Conservation (phyloP, 345 rosid genomes). For the Diplotaxis tenuifolia region DNA sequence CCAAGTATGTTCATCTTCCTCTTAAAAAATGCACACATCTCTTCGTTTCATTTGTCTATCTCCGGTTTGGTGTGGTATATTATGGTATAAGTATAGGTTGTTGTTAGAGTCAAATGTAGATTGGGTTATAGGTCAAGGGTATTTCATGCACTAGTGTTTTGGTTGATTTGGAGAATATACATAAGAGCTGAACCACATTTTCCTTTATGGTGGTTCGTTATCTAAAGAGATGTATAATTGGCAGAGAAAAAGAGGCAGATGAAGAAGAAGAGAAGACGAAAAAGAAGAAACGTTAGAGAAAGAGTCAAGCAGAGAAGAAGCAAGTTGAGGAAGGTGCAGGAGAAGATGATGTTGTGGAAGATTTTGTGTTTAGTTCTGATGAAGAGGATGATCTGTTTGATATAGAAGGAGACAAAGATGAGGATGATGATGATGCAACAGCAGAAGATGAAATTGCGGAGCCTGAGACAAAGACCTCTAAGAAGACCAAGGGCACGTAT, state of each 20-base stretch:
- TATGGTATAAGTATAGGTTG: not conserved
- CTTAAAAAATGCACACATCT: not conserved
- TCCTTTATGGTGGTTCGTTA: not conserved
- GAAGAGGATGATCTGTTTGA: slow-evolving; percentile 49
- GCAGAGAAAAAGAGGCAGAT: slow-evolving; percentile 47
- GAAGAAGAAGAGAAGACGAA: slow-evolving; percentile 47
- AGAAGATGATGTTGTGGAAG: slow-evolving; percentile 89
- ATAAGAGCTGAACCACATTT: not conserved
- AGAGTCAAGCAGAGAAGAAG: slow-evolving; percentile 37
- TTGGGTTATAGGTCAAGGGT: not conserved
- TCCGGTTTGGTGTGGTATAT: not conserved
- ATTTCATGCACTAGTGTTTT: not conserved
- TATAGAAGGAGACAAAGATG: slow-evolving; percentile 38
- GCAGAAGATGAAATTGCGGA: slow-evolving; percentile 28
- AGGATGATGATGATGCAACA: slow-evolving; percentile 34
- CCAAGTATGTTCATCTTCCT: slow-evolving; percentile 49
- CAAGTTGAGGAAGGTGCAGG: slow-evolving; percentile 37
- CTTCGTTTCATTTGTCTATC: not conserved
- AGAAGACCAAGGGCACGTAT: slow-evolving; percentile 32
- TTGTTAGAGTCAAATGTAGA: not conserved
- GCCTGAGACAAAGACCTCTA: slow-evolving; percentile 31
- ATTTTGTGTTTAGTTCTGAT: slow-evolving; percentile 83
- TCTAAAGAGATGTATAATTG: not conserved
- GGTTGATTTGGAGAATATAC: not conserved
- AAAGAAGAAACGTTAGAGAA: slow-evolving; percentile 51